Conservation (phyloP, 2,329 filamentous ascomycete genomes). For the Arthroderma sp. region DNA sequence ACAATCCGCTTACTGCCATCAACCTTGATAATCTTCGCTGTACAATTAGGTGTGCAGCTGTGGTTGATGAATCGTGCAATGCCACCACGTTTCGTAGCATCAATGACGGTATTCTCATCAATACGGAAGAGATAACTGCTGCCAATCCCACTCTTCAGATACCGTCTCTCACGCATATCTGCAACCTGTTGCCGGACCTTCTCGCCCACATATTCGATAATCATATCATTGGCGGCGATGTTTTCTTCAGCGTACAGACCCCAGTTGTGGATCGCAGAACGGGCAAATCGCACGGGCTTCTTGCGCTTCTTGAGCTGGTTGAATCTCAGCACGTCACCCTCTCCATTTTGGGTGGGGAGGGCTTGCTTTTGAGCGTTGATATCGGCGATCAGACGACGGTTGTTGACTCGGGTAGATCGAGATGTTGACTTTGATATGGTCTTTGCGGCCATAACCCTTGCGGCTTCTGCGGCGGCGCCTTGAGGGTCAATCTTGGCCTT, state of each 20-base stretch:
- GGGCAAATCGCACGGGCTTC: slow-evolving; percentile 95
- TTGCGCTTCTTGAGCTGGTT: slow-evolving; percentile 99
- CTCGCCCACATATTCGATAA: slow-evolving; percentile 98
- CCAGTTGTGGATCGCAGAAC: slow-evolving; percentile 98
- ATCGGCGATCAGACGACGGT: slow-evolving; percentile 84
- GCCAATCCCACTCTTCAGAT: slow-evolving; percentile 91
- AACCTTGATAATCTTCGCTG: slow-evolving; percentile 97
- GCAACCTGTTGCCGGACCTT: slow-evolving; percentile 94
- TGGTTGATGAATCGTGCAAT: slow-evolving; percentile 98
- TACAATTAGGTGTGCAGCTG: slow-evolving; percentile 96
- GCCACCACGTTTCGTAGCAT: slow-evolving; percentile 95
- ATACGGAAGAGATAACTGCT: slow-evolving; percentile 97
- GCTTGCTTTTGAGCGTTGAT: slow-evolving; percentile 86
- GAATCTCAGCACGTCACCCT: slow-evolving; percentile 88
- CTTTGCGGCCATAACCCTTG: slow-evolving; percentile 65
- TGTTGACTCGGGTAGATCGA: slow-evolving; percentile 86
- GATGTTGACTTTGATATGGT: slow-evolving; percentile 77
- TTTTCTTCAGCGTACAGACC: slow-evolving; percentile 95
- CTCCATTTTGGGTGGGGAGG: slow-evolving; percentile 53
- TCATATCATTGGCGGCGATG: slow-evolving; percentile 96
- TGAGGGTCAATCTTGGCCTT: slow-evolving; percentile 52
- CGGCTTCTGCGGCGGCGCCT: slow-evolving; percentile 54
- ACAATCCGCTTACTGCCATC: slow-evolving; percentile 97
- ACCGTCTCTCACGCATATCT: slow-evolving; percentile 84
- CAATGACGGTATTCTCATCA: slow-evolving; percentile 92